These are phyloP conservation scores for Clavariopsis aquatica DNA, from an alignment of 495 filamentous ascomycete species.

Conservation along the genomic window DNA sequence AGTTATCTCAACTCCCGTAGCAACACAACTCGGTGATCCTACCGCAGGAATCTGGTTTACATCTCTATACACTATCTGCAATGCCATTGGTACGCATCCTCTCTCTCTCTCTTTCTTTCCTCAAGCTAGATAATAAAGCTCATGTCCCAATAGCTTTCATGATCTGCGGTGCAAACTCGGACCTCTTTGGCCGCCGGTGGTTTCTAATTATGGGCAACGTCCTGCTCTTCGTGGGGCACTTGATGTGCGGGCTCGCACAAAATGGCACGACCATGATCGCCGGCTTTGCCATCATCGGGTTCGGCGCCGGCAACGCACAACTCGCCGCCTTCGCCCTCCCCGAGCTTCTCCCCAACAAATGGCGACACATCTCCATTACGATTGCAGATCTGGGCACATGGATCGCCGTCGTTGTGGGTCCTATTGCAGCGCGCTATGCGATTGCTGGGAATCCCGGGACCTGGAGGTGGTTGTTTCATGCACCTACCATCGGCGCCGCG, in stretches of 20 bases:
- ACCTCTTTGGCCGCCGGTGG: slow-evolving; percentile 29
- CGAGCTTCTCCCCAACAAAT: slow-evolving; percentile 46
- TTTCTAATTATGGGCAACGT: slow-evolving; percentile 26
- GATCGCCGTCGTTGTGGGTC: slow-evolving; percentile 42
- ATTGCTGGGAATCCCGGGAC: slow-evolving; percentile 20
- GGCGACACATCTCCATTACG: slow-evolving; percentile 37
- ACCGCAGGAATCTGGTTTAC: slow-evolving; percentile 16
- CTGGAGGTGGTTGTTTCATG: slow-evolving; percentile 36
- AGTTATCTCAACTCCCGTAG: slow-evolving; percentile 11
- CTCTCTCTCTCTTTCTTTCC: background rate
- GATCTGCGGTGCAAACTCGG: slow-evolving; percentile 22
- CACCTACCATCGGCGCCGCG: slow-evolving; percentile 17
- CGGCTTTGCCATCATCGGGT: slow-evolving; percentile 23
- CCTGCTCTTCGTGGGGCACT: slow-evolving; percentile 12
- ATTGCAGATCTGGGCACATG: slow-evolving; percentile 40
- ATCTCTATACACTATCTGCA: slow-evolving; percentile 25
- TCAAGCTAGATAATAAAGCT: no score
- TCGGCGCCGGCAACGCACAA: slow-evolving; percentile 26
- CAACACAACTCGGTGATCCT: slow-evolving; percentile 23
- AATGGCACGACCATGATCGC: slow-evolving; percentile 23
- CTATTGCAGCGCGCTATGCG: slow-evolving; percentile 40
- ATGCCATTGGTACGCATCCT: slow-evolving; percentile 10
- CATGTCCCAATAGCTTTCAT: slow-evolving; percentile 30
- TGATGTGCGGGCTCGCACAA: slow-evolving; percentile 23
- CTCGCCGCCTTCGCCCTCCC: slow-evolving; percentile 44